A percentile compares a stretch with the other conserved stretches of the same genome.
Conservation (phyloP, 768 basidiomycete species). For the Collybia nuda region DNA sequence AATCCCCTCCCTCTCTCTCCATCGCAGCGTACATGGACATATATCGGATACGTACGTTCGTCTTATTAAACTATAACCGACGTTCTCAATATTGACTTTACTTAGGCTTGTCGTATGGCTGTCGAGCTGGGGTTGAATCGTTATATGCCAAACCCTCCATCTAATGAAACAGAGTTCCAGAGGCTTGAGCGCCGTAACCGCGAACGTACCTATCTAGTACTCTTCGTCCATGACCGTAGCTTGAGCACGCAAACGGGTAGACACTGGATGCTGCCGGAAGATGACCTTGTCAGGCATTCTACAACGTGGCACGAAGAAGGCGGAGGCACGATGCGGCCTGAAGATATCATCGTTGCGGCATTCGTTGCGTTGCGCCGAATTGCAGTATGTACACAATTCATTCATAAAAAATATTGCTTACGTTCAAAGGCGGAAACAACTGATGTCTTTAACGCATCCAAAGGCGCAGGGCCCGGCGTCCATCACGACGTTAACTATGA, state of each 20-base stretch:
- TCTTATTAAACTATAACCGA: neutral
- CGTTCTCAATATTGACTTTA: neutral
- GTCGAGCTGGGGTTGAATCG: slow-evolving; percentile 82
- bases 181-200: slow-evolving; percentile 76
- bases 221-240: slow-evolving; percentile 86
- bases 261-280: slow-evolving; percentile 88
- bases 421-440: slow-evolving; percentile 69
- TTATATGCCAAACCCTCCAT: slow-evolving; percentile 52
- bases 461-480: slow-evolving; percentile 36
- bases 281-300: slow-evolving; percentile 72
- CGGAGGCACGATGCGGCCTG: slow-evolving; percentile 56
- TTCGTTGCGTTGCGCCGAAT: slow-evolving; percentile 78
- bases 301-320: slow-evolving; percentile 69
- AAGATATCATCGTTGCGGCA: slow-evolving; percentile 79
- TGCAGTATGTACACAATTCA: slow-evolving; percentile 51
- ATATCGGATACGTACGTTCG: slow-evolving; percentile 75
- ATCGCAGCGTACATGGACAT: slow-evolving; percentile 77
- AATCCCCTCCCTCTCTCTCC: slow-evolving; percentile 17
- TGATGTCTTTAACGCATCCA: slow-evolving; percentile 63
- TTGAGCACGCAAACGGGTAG: slow-evolving; percentile 85
- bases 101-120: slow-evolving; percentile 83
- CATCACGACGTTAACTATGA: slow-evolving; percentile 74
- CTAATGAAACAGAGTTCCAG: slow-evolving; percentile 64
- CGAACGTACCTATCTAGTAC: slow-evolving; percentile 82
- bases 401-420: neutral